phyloP scores from a whole-genome alignment of 805 yeast species.

The Wickerhamiella domercqiae region DNA sequence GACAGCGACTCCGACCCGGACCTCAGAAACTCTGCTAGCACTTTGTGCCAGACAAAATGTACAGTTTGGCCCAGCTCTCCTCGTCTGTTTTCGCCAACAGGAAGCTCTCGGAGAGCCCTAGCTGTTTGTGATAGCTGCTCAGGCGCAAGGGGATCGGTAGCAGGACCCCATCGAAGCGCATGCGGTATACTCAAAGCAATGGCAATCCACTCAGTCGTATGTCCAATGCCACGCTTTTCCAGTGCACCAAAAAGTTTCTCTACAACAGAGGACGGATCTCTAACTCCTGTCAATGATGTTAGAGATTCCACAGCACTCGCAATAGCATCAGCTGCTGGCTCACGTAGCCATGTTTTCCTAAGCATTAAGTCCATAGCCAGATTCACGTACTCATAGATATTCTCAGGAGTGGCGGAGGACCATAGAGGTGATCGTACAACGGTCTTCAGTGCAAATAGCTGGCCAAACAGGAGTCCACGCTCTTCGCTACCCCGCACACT shows the following conservation, averaged over 20 bases:
- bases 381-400: conserved; percentile 30
- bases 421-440: conserved; percentile 40
- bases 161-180: conserved; percentile 9
- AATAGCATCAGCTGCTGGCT: conserved; percentile 60
- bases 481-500: conserved; percentile 65
- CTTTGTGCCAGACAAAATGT: conserved; percentile 23
- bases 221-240: conserved; percentile 38
- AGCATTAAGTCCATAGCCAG: conserved; percentile 42
- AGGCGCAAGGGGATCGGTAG: conserved; percentile 50
- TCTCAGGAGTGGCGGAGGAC: conserved; percentile 19
- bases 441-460: conserved; percentile 69
- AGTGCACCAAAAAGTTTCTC: conserved; percentile 28
- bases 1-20: conserved; percentile 12
- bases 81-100: conserved; percentile 23
- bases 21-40: conserved; percentile 29
- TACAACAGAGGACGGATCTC: conserved; percentile 7
- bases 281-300: neutral
- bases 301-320: conserved; percentile 32
- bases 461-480: conserved; percentile 66
- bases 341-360: conserved; percentile 72
- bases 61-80: conserved; percentile 10
- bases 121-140: conserved; percentile 50
- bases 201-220: conserved; percentile 70
- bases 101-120: conserved; percentile 37
- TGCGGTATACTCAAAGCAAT: conserved; percentile 42